Conservation (phyloP, 306 rosid species). For the Argentina anserina region DNA sequence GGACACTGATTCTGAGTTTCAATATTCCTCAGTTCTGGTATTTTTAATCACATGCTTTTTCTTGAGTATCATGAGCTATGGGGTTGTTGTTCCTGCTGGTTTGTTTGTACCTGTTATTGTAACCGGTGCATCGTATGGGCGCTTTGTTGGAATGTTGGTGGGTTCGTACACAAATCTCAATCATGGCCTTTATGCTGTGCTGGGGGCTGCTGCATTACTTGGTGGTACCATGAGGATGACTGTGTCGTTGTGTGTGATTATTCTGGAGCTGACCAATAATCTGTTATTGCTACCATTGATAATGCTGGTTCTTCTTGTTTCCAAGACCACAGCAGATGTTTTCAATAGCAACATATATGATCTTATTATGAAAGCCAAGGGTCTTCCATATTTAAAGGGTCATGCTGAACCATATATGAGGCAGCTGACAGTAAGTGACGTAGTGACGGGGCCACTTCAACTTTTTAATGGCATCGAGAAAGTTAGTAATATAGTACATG, state of each 20-base stretch:
- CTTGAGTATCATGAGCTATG: constrained; percentile 78
- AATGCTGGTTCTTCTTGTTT: constrained; percentile 85
- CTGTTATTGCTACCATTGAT: constrained; percentile 71
- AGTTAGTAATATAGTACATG: constrained; percentile 63
- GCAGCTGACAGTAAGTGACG: constrained; percentile 70
- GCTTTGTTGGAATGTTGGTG: constrained; percentile 74
- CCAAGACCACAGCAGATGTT: constrained; percentile 83
- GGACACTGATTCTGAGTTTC: constrained; percentile 64
- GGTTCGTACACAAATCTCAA: constrained; percentile 49
- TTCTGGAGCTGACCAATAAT: constrained; percentile 88
- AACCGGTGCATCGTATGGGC: constrained; percentile 94
- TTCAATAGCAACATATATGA: constrained; percentile 81
- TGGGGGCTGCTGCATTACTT: constrained; percentile 88
- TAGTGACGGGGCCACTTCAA: constrained; percentile 88
- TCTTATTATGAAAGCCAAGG: constrained; percentile 89
- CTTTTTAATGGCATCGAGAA: constrained; percentile 75
- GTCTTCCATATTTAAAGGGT: constrained; percentile 79
- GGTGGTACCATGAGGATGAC: constrained; percentile 97
- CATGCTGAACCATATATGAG: constrained; percentile 92
- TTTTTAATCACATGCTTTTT: constrained; percentile 66
- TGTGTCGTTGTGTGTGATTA: constrained; percentile 82
- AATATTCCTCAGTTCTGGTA: constrained; percentile 47
- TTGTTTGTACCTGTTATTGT: constrained; percentile 88
- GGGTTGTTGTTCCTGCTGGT: constrained; percentile 85
- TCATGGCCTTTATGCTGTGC: constrained; percentile 89